These are phyloP conservation scores for Leucoagaricus sp. DNA, from an alignment of 1,284 basidiomycete genomes.

Conservation along the genomic window DNA sequence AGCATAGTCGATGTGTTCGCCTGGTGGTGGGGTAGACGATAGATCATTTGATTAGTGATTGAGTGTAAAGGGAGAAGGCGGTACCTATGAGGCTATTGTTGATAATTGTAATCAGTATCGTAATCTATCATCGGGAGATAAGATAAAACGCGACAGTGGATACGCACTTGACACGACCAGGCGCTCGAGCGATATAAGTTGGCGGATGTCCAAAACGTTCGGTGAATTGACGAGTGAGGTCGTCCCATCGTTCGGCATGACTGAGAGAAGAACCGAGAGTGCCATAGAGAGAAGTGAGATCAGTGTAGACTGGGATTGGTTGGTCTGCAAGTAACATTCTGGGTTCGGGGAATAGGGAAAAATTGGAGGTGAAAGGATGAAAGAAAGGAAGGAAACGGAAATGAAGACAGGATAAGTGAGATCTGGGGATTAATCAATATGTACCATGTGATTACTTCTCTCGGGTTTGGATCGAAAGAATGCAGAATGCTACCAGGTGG, in stretches of 20 bases:
- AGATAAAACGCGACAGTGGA: too few relatives aligned
- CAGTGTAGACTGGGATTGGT: constrained; percentile 65
- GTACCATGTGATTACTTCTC: not conserved
- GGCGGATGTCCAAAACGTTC: constrained; percentile 67
- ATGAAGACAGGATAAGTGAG: not conserved
- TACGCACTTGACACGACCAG: constrained; percentile 81
- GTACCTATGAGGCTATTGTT: constrained; percentile 38
- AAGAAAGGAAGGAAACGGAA: not conserved
- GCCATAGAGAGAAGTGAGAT: constrained; percentile 61
- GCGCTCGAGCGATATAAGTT: constrained; percentile 75
- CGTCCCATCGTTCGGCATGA: constrained; percentile 67
- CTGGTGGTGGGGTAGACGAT: too few relatives aligned
- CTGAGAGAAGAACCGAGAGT: constrained; percentile 56
- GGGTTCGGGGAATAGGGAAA: too few relatives aligned
- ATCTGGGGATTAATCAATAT: not conserved
- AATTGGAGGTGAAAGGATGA: not conserved
- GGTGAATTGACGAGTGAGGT: constrained; percentile 64
- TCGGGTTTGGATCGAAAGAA: too few relatives aligned
- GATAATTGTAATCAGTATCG: not conserved
- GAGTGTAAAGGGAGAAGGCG: too few relatives aligned
- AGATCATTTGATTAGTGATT: constrained; percentile 16
- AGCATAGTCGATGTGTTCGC: constrained; percentile 89
- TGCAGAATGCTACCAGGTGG: too few relatives aligned
- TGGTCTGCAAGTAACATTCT: constrained; percentile 59
- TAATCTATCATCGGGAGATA: too few relatives aligned